Percentiles rank a stretch among this genome's conserved stretches.
phyloP scores from a whole-genome alignment of 192 early-diverging fungal species.

The Coemansia sp. region DNA sequence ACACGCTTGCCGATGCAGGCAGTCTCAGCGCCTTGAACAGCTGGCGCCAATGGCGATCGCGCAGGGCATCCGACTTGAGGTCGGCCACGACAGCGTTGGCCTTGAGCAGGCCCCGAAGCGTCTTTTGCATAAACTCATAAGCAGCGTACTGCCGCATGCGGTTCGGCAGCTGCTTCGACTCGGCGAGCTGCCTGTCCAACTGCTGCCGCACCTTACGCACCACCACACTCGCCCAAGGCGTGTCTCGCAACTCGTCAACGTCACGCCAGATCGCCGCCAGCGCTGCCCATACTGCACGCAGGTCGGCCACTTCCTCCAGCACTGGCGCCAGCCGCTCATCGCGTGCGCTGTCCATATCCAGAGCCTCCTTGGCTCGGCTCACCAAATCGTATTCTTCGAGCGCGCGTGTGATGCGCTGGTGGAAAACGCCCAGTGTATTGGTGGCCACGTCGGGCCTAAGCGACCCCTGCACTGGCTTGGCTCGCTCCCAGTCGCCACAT shows the following conservation, averaged over 20 bases:
- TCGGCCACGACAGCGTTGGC: slow-evolving; percentile 78
- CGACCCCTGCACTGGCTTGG: slow-evolving; percentile 93
- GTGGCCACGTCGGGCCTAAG: slow-evolving; percentile 83
- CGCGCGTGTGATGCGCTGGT: slow-evolving; percentile 72
- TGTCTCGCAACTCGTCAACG: slow-evolving; percentile 82
- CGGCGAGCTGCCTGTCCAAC: slow-evolving; percentile 75
- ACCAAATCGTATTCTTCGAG: slow-evolving; percentile 86
- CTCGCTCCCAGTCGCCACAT: slow-evolving; percentile 88
- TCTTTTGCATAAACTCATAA: slow-evolving; percentile 90
- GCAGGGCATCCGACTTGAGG: slow-evolving; percentile 93
- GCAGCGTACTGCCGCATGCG: slow-evolving; percentile 97
- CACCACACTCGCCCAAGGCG: slow-evolving; percentile 77
- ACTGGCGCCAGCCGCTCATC: slow-evolving; percentile 77
- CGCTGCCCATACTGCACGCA: slow-evolving; percentile 90
- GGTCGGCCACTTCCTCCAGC: slow-evolving; percentile 86
- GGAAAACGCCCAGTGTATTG: slow-evolving; percentile 78
- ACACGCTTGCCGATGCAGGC: slow-evolving; percentile 60
- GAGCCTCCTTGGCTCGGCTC: slow-evolving; percentile 86
- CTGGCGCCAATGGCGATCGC: slow-evolving; percentile 96
- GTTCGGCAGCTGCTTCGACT: slow-evolving; percentile 91
- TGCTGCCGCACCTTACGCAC: slow-evolving; percentile 88
- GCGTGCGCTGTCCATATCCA: slow-evolving; percentile 73
- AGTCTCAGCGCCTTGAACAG: slow-evolving; percentile 81
- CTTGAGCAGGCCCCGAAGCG: slow-evolving; percentile 74
- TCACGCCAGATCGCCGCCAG: slow-evolving; percentile 79